These are phyloP conservation scores for Tolypocladium cylindrosporum DNA, from an alignment of 2,329 filamentous ascomycete species.

Conservation along the genomic window DNA sequence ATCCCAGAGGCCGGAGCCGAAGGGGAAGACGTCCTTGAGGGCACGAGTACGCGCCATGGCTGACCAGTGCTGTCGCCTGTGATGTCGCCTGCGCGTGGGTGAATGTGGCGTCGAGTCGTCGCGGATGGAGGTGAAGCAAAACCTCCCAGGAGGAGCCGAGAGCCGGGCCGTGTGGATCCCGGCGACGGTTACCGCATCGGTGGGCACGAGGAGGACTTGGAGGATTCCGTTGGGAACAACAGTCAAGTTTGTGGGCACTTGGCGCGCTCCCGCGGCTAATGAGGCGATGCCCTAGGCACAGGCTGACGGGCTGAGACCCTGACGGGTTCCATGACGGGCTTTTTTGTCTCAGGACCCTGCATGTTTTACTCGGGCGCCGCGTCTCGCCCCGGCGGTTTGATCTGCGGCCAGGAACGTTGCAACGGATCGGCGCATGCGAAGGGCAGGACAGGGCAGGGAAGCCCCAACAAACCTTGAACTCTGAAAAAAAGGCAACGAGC, in stretches of 20 bases:
- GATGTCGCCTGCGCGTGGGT: background rate
- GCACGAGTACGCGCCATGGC: background rate
- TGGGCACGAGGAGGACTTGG: no score
- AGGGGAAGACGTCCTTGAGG: constrained; percentile 19
- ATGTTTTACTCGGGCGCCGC: background rate
- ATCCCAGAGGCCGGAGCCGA: constrained; percentile 36
- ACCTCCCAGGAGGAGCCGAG: background rate
- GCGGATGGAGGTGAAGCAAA: background rate
- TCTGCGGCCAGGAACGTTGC: background rate
- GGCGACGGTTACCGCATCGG: background rate
- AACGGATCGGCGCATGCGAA: background rate
- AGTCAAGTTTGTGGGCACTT: no score
- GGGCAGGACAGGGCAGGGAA: background rate
- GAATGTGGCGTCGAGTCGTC: no score
- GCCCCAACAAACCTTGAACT: background rate
- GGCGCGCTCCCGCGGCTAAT: no score
- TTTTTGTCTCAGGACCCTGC: background rate
- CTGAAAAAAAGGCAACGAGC: background rate
- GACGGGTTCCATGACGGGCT: background rate
- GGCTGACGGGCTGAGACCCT: background rate
- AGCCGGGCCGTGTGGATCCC: background rate
- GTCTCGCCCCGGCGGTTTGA: background rate
- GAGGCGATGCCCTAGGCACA: background rate
- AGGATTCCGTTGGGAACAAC: no score
- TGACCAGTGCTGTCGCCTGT: background rate